Percentiles rank a stretch among this genome's conserved stretches.
Evolutionary conservation across 1,284 basidiomycete species (phyloP).

Genomic region (Athelia psychrophila): DNA sequence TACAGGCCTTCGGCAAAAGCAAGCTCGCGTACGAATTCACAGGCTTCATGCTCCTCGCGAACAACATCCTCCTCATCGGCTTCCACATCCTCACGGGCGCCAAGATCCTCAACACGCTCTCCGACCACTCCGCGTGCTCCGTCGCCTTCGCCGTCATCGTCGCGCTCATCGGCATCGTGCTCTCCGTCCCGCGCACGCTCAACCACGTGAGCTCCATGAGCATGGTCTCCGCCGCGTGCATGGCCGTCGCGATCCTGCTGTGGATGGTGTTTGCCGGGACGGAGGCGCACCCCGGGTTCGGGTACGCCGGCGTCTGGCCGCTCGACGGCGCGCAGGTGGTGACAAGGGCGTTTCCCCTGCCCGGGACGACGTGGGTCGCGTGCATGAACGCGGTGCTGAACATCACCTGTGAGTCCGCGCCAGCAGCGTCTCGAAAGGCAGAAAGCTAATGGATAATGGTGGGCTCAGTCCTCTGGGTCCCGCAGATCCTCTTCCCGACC

Average conservation of each 20-base stretch:
- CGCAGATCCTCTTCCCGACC: neutral
- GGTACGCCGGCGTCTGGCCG: neutral
- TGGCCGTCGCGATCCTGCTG: neutral
- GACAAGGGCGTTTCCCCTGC: neutral
- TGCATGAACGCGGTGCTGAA: slow-evolving; percentile 1
- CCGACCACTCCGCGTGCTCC: neutral
- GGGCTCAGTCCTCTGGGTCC: neutral
- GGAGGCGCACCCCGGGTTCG: neutral
- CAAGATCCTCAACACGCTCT: slow-evolving; percentile 1
- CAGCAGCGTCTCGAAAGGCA: neutral
- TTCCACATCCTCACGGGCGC: slow-evolving; percentile 1
- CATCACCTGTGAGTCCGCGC: neutral
- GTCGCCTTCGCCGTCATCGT: neutral
- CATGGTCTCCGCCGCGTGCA: neutral
- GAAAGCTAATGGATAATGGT: neutral
- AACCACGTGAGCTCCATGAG: neutral
- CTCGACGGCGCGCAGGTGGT: neutral
- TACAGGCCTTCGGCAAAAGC: neutral
- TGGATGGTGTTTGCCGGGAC: neutral
- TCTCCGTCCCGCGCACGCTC: neutral
- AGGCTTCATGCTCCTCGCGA: neutral
- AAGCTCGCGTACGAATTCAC: neutral
- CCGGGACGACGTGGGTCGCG: neutral
- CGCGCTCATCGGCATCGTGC: neutral
- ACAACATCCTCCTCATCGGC: slow-evolving; percentile 1